A percentile compares a stretch with the other conserved stretches of the same genome.
Conservation (phyloP, 2,329 filamentous ascomycete genomes). For the Waltergamsia citrina region DNA sequence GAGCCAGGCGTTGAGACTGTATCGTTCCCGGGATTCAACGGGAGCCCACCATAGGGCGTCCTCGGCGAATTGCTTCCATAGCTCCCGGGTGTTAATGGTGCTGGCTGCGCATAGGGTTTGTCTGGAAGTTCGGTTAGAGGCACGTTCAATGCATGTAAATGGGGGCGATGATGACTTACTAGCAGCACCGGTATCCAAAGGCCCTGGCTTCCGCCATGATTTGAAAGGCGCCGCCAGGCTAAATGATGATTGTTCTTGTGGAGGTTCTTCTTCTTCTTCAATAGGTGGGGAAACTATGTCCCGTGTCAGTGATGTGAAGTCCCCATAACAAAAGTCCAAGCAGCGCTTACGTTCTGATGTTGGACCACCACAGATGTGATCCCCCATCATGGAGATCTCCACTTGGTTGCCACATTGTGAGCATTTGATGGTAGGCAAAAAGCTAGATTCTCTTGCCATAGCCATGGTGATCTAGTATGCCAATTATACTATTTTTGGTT, state of each 20-base stretch:
- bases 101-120: conserved; percentile 41
- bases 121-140: conserved; percentile 25
- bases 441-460: conserved; percentile 51
- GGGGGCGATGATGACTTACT: conserved; percentile 22
- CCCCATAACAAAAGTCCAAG: no score
- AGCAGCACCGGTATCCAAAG: conserved; percentile 41
- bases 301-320: background rate
- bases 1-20: conserved; percentile 35
- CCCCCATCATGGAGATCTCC: conserved; percentile 77
- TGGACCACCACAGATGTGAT: conserved; percentile 58
- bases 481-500: background rate
- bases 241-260: conserved; percentile 13
- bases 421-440: conserved; percentile 81
- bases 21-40: conserved; percentile 31
- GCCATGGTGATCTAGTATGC: conserved; percentile 27
- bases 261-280: conserved; percentile 2
- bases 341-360: conserved; percentile 35
- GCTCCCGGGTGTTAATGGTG: conserved; percentile 55
- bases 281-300: conserved; percentile 3
- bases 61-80: conserved; percentile 54
- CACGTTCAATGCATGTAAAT: conserved; percentile 14
- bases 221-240: conserved; percentile 18
- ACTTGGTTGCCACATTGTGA: conserved; percentile 71
- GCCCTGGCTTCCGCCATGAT: conserved; percentile 30
- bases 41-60: conserved; percentile 38